These are phyloP conservation scores for Penicillium angulare DNA, from an alignment of 495 filamentous ascomycete genomes.

Conservation along the genomic window DNA sequence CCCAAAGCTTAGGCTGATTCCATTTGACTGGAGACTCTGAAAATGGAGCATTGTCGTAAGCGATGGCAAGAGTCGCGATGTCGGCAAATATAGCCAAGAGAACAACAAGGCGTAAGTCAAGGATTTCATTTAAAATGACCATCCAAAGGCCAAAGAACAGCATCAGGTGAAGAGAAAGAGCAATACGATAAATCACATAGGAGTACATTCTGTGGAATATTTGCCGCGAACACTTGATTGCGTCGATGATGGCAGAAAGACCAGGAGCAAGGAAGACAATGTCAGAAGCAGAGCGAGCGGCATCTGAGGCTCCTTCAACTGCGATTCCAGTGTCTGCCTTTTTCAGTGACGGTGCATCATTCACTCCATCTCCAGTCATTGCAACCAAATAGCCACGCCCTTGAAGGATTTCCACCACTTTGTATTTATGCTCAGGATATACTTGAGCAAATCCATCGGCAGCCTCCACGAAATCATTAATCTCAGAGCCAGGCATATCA, in stretches of 20 bases:
- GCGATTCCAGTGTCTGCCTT: conserved; percentile 88
- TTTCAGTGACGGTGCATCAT: conserved; percentile 93
- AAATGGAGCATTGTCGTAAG: conserved; percentile 91
- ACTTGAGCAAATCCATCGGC: conserved; percentile 95
- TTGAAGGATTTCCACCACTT: conserved; percentile 93
- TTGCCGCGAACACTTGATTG: conserved; percentile 89
- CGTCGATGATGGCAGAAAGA: conserved; percentile 89
- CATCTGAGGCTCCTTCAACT: conserved; percentile 90
- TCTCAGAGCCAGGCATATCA: conserved; percentile 87
- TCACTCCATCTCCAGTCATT: conserved; percentile 98
- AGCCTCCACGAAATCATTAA: conserved; percentile 92
- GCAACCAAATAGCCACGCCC: conserved; percentile 93
- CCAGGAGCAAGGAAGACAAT: conserved; percentile 91
- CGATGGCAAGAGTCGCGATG: conserved; percentile 88
- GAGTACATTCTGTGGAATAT: conserved; percentile 98
- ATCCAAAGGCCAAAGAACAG: conserved; percentile 92
- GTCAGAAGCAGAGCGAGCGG: conserved; percentile 88
- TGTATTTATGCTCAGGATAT: conserved; percentile 96
- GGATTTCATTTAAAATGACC: conserved; percentile 73
- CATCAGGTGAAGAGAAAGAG: conserved; percentile 84
- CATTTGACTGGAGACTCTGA: conserved; percentile 86
- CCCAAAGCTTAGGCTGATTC: conserved; percentile 92
- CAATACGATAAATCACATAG: conserved; percentile 95
- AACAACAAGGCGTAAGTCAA: conserved; percentile 84
- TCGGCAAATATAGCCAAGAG: conserved; percentile 95